Base-by-base conservation (phyloP, 75 land plant genomes). In the Ceratopteris richardii region DNA sequence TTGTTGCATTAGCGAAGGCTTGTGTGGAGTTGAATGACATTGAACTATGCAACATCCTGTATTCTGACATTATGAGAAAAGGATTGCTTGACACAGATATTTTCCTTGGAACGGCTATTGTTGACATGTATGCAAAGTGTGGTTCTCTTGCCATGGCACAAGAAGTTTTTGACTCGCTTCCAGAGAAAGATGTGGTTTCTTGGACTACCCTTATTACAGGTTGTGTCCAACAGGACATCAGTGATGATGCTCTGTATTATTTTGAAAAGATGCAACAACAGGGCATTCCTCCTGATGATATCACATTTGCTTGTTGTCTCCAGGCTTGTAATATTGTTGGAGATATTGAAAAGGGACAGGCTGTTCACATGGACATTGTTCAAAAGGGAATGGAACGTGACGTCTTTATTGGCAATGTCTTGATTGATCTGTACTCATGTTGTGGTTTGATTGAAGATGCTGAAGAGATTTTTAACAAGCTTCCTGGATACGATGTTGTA, bases 341-440 rank as follows among this genome's bases (percentile, higher is more conserved):
- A 31, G 19, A 36, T 31, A 17, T 20, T 0, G 42, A 58, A 36
- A 23, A 31, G 5, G 60, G 42, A 12, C 36, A 58, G 18, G 42
- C 18, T 29, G 25, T 58, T 5, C 60, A 58, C 7, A 33, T 18
- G 22, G 73, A 61, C 54, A 67, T 73, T 22, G 37, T 25, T 2
- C 23, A 23, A 53, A 56, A 74, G 46, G 60, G 43, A 13, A 24
- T 77, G 11, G 71, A 60, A 52, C 23, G 21, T 0, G 78, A 79
- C 66, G 31, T 80, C 53, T 65, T 63, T 61, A 70, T 84, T 17
- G 72, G 68, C 24, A 84, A 79, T 48, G 44, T 80, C 23, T 36
- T 84, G 17, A 71, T 84, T 1, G 70, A 80, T 51, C 74, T 84
- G 83, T 80, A 77, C 37, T 70, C 72, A 53, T 74, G 69, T 40